phyloP scores from a whole-genome alignment of 129 eudicot species.

The Smallanthus sonchifolius region DNA sequence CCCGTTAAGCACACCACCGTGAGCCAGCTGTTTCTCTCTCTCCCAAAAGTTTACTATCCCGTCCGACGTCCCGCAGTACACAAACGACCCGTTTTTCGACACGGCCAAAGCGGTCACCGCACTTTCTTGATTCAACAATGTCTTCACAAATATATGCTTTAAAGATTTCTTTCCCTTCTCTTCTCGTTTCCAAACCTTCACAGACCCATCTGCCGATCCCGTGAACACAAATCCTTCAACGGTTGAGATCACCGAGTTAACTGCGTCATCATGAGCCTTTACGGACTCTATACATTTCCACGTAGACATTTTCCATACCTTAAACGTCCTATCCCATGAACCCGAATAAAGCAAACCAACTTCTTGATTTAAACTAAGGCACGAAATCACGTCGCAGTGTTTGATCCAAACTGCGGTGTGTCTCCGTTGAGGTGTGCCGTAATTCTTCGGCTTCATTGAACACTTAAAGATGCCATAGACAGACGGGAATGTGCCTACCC shows the following conservation, averaged over 20 bases:
- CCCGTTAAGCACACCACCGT: conserved; percentile 74
- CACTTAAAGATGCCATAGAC: conserved; percentile 54
- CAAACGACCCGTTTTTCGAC: conserved; percentile 36
- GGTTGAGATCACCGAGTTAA: conserved; percentile 70
- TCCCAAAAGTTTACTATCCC: conserved; percentile 92
- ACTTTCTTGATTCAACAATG: conserved; percentile 64
- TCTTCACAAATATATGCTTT: conserved; percentile 47
- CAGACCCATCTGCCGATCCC: conserved; percentile 84
- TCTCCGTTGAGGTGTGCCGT: conserved; percentile 52
- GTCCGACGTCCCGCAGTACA: conserved; percentile 81
- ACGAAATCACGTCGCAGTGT: conserved; percentile 78
- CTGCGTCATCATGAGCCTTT: conserved; percentile 88
- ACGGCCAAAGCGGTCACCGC: conserved; percentile 77
- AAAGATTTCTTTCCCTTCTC: conserved; percentile 38
- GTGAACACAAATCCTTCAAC: conserved; percentile 63
- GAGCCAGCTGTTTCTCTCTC: conserved; percentile 46
- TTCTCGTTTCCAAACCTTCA: conserved; percentile 87
- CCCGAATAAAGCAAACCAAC: conserved; percentile 77
- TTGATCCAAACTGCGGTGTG: conserved; percentile 56
- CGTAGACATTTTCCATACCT: conserved; percentile 65
- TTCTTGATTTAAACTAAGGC: conserved; percentile 63
- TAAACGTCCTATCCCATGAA: conserved; percentile 94
- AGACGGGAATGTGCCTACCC: conserved; percentile 61
- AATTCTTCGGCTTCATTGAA: conserved; percentile 56
- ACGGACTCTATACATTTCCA: conserved; percentile 75